Percentiles rank a stretch among this genome's conserved stretches.
Evolutionary conservation across 1,284 basidiomycete genomes (phyloP).

Genomic region (Inonotus hispidus): DNA sequence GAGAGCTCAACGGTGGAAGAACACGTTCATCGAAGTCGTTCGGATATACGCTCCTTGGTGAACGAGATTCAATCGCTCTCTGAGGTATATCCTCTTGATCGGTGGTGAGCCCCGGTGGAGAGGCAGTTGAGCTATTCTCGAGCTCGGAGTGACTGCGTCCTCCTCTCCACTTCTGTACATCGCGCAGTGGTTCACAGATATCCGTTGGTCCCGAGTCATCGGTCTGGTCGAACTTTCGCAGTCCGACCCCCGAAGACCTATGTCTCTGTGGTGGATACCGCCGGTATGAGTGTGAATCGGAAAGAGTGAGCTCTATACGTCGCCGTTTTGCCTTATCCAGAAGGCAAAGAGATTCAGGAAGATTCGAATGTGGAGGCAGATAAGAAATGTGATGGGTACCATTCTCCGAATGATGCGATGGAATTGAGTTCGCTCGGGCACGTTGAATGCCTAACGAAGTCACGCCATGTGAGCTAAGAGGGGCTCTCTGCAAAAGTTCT

Average conservation of each 20-base stretch:
- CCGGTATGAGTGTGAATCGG: background rate
- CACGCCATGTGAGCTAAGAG: background rate
- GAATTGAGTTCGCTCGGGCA: background rate
- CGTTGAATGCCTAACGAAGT: background rate
- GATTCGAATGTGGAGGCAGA: background rate
- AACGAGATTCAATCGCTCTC: background rate
- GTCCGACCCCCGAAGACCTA: background rate
- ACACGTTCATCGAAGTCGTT: background rate
- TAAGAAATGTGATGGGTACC: background rate
- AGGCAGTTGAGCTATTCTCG: background rate
- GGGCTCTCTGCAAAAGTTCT: background rate
- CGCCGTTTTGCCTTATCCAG: background rate
- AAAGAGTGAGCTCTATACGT: background rate
- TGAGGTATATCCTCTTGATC: background rate
- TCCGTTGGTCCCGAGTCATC: background rate
- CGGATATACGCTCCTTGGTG: background rate
- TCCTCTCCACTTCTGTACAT: background rate
- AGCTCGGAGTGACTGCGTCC: background rate
- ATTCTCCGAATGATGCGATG: background rate
- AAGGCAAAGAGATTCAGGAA: background rate
- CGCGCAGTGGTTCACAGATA: background rate
- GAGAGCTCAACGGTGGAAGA: conserved; percentile 8
- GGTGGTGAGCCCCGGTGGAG: background rate
- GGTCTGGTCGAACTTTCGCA: background rate
- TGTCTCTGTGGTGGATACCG: background rate